Percentiles rank a stretch among this genome's conserved stretches.
Conservation (phyloP, 768 basidiomycete genomes). For the Bullera alba region DNA sequence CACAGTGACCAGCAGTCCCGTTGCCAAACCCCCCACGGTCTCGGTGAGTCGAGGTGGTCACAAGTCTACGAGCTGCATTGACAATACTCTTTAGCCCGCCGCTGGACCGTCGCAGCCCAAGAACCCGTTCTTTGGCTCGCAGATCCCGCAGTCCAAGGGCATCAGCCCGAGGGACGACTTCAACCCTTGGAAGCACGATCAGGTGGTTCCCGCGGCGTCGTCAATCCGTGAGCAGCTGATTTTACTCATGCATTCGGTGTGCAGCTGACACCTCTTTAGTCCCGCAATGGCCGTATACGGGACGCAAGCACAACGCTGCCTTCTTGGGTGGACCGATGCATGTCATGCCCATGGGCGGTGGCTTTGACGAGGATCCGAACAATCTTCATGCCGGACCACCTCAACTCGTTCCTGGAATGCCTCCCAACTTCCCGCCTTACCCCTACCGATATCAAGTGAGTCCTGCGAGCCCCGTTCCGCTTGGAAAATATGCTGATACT, state of each 20-base stretch:
- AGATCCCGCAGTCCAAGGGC: conserved; percentile 60
- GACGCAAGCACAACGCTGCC: conserved; percentile 74
- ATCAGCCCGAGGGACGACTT: conserved; percentile 94
- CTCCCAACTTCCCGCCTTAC: conserved; percentile 22
- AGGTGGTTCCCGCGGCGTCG: conserved; percentile 62
- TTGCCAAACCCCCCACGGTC: conserved; percentile 1
- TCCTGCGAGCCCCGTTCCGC: too few species aligned
- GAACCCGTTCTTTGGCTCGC: conserved; percentile 82
- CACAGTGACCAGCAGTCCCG: conserved; percentile 19
- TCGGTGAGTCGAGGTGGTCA: conserved; percentile 4
- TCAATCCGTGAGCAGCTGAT: conserved; percentile 59
- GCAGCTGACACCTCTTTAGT: conserved; percentile 41
- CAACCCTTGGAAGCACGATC: conserved; percentile 86
- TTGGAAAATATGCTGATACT: not conserved
- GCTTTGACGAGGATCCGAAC: conserved; percentile 10
- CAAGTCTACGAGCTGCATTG: not conserved
- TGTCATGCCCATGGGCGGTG: conserved; percentile 6
- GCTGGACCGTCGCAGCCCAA: conserved; percentile 16
- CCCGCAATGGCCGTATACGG: conserved; percentile 77
- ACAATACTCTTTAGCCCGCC: conserved; percentile 6
- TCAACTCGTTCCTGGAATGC: conserved; percentile 14
- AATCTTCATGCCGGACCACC: conserved; percentile 16
- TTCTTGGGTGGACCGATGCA: conserved; percentile 53
- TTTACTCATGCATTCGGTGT: too few species aligned
- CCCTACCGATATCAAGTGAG: conserved; percentile 21